Percentiles rank a stretch among this genome's conserved stretches.
Evolutionary conservation across 371 early-diverging fungal species (phyloP).

Genomic region (Apophysomyces sp.): DNA sequence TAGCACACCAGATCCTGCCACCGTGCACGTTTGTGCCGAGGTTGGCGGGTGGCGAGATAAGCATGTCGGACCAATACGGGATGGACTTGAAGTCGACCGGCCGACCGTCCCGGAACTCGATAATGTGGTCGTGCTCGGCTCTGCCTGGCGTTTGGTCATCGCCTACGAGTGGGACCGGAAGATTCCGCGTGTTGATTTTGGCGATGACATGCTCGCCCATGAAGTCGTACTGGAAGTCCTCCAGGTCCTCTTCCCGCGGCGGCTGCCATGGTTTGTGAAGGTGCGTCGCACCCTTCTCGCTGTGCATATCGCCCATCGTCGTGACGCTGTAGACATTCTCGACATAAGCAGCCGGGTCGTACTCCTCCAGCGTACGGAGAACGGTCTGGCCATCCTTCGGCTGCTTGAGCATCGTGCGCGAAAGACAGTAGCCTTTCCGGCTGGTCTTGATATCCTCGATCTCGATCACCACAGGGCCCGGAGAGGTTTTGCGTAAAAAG

Average conservation of each 20-base stretch:
- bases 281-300: constrained; percentile 31
- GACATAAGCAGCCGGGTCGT: constrained; percentile 21
- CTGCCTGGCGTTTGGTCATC: constrained; percentile 13
- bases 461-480: constrained; percentile 32
- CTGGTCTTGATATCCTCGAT: constrained; percentile 38
- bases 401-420: constrained; percentile 31
- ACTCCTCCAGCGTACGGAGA: constrained; percentile 9
- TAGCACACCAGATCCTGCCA: constrained; percentile 42
- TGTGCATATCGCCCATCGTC: constrained; percentile 46
- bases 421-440: constrained; percentile 39
- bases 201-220: constrained; percentile 27
- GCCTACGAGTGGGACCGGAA: background rate
- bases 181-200: background rate
- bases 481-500: constrained; percentile 33
- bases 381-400: constrained; percentile 14
- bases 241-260: constrained; percentile 18
- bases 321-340: constrained; percentile 33
- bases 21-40: constrained; percentile 27
- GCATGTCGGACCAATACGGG: constrained; percentile 47
- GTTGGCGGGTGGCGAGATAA: constrained; percentile 33
- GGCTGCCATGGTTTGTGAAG: constrained; percentile 18
- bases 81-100: constrained; percentile 40
- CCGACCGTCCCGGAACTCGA: constrained; percentile 34
- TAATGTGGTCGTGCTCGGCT: constrained; percentile 32
- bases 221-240: constrained; percentile 22